Conservation (phyloP, 1,284 basidiomycete species). For the Trametes pubescens region DNA sequence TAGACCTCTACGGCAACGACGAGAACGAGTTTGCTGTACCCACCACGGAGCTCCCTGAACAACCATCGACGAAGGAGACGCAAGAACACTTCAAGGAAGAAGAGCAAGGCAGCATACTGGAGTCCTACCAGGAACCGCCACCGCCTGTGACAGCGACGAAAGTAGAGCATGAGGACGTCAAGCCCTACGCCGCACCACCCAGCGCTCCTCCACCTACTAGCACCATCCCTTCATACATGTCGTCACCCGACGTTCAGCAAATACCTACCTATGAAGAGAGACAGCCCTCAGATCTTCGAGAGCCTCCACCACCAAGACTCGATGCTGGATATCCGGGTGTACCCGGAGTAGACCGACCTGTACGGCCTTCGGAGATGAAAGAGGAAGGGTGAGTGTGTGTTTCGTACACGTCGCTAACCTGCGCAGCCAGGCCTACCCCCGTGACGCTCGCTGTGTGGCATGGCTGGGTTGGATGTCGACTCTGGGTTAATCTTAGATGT, state of each 20-base stretch:
- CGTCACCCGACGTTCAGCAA: conserved; percentile 58
- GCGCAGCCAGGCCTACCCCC: conserved; percentile 29
- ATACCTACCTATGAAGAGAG: conserved; percentile 81
- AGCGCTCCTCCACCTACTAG: conserved; percentile 18
- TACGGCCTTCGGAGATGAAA: conserved; percentile 95
- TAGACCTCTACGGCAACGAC: conserved; percentile 84
- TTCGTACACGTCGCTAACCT: conserved; percentile 32
- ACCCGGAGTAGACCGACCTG: conserved; percentile 67
- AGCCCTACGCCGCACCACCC: conserved; percentile 20
- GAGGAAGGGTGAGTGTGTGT: conserved; percentile 92
- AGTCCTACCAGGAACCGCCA: conserved; percentile 5
- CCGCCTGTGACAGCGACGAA: background rate
- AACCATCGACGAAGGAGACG: conserved; percentile 39
- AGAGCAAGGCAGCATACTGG: conserved; percentile 29
- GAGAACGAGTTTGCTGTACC: conserved; percentile 65
- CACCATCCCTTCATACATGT: conserved; percentile 39
- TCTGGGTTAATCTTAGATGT: conserved; percentile 38
- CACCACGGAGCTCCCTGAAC: conserved; percentile 45
- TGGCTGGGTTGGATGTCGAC: conserved; percentile 37
- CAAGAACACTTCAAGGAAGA: conserved; percentile 41
- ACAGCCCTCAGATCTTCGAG: conserved; percentile 58
- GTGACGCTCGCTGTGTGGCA: conserved; percentile 38
- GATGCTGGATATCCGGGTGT: conserved; percentile 46
- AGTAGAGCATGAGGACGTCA: conserved; percentile 24
- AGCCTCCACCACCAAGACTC: conserved; percentile 44